Evolutionary conservation across 2,329 filamentous ascomycete species (phyloP), one percentile per base, ranked within the genome.

Genomic region (Scedosporium minutisporum): DNA sequence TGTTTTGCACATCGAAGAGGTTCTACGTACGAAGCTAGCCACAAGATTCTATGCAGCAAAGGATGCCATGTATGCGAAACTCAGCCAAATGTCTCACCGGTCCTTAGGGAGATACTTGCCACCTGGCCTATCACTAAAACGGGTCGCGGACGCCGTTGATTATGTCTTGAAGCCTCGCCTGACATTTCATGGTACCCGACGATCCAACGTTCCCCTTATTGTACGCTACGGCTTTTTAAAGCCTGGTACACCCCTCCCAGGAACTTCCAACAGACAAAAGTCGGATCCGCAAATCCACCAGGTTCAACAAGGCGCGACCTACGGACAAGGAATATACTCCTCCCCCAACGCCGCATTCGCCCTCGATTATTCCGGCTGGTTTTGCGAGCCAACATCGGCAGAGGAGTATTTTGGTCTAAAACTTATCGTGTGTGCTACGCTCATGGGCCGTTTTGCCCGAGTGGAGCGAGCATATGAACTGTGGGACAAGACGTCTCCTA

Each of bases 281-380:
- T 41, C 16, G 42, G 44, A 5, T n/a, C 42, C 21, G 23, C 21
- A 57, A 18, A 6, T 63, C 4, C 69, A 73, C 38, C 63, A 62
- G 7, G 65, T 75, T 12, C 67, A 68, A n/a, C 75, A 72, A 61
- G 75, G 77, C 10, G 69, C 73, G 21, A 73, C 72, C 1, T 79
- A 75, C 63, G 72, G 77, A 7, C 68, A 68, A 1, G 77, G 77
- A 2, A 76, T 80, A 63, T 80, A 79, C 68, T 76, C 75, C 25
- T 78, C 76, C 3, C 77, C 77, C 2, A 66, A 69, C n/a, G 64
- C 76, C 1, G 67, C 67, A 4, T 79, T 76, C 63, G 70, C 76
- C 5, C 68, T 79, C 1, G 64, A 61, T 2, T 80, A 77, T 65
- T 69, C 72, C 14, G 67, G 67, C 10, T 63, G 64, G n/a, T 64